Percentiles rank a stretch among this genome's conserved stretches.
Conservation (phyloP, 2,329 filamentous ascomycete genomes). For the Apiospora koreana region DNA sequence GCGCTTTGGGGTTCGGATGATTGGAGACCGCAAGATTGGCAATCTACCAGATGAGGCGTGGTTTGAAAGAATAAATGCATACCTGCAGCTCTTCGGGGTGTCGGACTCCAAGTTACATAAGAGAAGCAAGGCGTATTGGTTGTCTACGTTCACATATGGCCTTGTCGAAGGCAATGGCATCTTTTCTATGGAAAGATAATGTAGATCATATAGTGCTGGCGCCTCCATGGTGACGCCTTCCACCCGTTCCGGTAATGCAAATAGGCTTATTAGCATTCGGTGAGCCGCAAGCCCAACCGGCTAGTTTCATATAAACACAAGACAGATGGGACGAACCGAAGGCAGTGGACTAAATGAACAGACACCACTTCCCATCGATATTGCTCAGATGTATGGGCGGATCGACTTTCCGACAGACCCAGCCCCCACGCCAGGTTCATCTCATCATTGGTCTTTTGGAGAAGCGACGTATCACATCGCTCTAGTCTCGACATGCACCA, state of each 20-base stretch:
- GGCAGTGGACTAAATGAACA: neutral
- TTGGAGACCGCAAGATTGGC: neutral
- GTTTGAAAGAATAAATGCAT: neutral
- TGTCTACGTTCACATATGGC: neutral
- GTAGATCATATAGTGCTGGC: neutral
- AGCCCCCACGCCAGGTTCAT: conserved; percentile 8
- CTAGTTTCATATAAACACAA: neutral
- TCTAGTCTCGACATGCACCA: neutral
- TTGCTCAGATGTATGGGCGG: conserved; percentile 1
- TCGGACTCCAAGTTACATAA: neutral
- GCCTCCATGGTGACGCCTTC: neutral
- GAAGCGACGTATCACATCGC: neutral
- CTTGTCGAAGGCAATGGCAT: neutral
- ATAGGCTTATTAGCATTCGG: conserved; percentile 1
- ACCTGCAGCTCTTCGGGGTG: neutral
- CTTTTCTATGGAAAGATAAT: neutral
- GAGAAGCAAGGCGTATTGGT: neutral
- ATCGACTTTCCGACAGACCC: neutral
- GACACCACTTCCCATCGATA: neutral
- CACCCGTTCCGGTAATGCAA: neutral
- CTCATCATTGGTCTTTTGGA: neutral
- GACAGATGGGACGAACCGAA: neutral
- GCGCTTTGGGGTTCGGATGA: neutral
- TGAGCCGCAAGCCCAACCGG: conserved; percentile 1
- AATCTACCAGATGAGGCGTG: neutral